These are phyloP conservation scores for Prototheca cutis DNA, from an alignment of 163 green algal genomes.

Conservation along the genomic window DNA sequence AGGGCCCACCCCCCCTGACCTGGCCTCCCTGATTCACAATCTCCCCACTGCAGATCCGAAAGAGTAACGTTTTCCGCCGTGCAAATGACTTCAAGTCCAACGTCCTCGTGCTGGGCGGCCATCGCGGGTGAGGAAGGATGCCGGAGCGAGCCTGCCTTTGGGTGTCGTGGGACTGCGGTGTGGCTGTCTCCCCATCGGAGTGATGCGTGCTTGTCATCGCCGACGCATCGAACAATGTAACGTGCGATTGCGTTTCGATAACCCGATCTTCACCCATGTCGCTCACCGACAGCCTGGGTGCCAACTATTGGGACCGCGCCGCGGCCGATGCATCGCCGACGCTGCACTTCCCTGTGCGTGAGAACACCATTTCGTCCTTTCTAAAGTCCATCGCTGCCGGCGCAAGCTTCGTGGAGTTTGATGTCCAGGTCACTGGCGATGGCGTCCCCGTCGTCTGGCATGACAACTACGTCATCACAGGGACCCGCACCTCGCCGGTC, in stretches of 20 bases:
- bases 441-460: slow-evolving; percentile 57
- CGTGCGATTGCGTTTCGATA: too few relatives aligned
- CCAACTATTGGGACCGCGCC: slow-evolving; percentile 19
- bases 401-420: slow-evolving; percentile 75
- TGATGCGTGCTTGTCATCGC: too few relatives aligned
- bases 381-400: slow-evolving; percentile 41
- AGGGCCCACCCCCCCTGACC: too few relatives aligned
- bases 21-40: too few relatives aligned
- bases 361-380: slow-evolving; percentile 76
- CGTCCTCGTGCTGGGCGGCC: slow-evolving; percentile 18
- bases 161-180: too few relatives aligned
- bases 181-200: too few relatives aligned
- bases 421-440: slow-evolving; percentile 76
- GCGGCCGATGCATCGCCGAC: background rate
- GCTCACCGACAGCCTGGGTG: slow-evolving; percentile 12
- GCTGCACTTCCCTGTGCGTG: slow-evolving; percentile 23
- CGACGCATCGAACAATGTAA: too few relatives aligned
- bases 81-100: slow-evolving; percentile 10
- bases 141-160: too few relatives aligned
- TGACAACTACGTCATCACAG: slow-evolving; percentile 63
- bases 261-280: background rate
- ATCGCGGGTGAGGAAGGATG: slow-evolving; percentile 19
- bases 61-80: slow-evolving; percentile 1
- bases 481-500: slow-evolving; percentile 15
- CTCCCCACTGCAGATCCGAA: background rate